Conservation (phyloP, 768 basidiomycete genomes). For the Rhizopogon vulgaris region DNA sequence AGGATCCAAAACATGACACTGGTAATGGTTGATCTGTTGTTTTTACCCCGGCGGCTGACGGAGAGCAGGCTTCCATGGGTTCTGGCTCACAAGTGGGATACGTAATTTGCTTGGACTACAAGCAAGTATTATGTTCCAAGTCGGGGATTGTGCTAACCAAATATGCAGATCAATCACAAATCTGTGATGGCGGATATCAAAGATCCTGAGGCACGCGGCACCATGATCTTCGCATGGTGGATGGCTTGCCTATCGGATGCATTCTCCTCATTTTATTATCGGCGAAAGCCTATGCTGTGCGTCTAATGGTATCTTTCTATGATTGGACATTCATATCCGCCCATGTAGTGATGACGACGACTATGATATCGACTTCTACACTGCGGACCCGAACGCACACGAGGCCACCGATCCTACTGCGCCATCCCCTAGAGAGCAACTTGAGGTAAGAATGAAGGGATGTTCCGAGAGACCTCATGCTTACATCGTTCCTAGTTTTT, state of each 20-base stretch:
- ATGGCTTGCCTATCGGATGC: slow-evolving; percentile 85
- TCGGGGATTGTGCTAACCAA: slow-evolving; percentile 4
- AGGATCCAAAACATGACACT: slow-evolving; percentile 65
- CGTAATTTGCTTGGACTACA: slow-evolving; percentile 75
- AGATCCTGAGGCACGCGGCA: slow-evolving; percentile 70
- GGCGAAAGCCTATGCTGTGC: slow-evolving; percentile 73
- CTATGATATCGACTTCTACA: slow-evolving; percentile 87
- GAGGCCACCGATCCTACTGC: slow-evolving; percentile 44
- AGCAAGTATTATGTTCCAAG: slow-evolving; percentile 30
- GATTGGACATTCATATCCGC: slow-evolving; percentile 18
- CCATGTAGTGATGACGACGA: slow-evolving; percentile 67
- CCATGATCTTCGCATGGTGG: slow-evolving; percentile 93
- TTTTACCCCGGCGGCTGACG: slow-evolving; percentile 12
- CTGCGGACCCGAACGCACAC: slow-evolving; percentile 52
- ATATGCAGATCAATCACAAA: slow-evolving; percentile 72
- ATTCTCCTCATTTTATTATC: slow-evolving; percentile 77
- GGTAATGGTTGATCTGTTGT: slow-evolving; percentile 37
- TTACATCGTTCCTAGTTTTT: slow-evolving; percentile 44
- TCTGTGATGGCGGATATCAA: slow-evolving; percentile 67
- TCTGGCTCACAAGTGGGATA: slow-evolving; percentile 76
- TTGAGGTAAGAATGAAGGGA: slow-evolving; percentile 49
- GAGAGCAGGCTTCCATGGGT: slow-evolving; percentile 69
- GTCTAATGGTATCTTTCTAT: slow-evolving; percentile 16
- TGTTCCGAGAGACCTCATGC: neutral
- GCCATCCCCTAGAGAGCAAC: slow-evolving; percentile 70